Conservation (phyloP, 2,329 filamentous ascomycete genomes). For the Penicillium sp. region DNA sequence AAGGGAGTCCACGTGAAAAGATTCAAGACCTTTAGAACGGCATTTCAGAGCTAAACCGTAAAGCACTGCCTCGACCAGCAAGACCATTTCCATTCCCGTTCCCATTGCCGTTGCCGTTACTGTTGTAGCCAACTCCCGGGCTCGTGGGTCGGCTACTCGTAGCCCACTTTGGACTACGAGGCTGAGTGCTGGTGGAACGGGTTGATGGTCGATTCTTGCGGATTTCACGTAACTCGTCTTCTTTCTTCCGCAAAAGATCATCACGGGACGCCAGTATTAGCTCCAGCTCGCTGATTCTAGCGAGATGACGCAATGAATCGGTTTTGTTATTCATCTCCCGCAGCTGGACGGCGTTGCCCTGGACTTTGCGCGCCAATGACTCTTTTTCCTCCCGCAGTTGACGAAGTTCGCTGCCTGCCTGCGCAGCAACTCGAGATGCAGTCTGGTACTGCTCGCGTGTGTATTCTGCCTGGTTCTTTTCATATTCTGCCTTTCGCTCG, state of each 20-base stretch:
- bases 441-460: conserved; percentile 44
- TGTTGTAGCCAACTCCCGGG: conserved; percentile 31
- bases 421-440: conserved; percentile 40
- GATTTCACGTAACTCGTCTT: conserved; percentile 42
- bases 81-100: conserved; percentile 25
- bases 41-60: conserved; percentile 37
- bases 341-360: conserved; percentile 32
- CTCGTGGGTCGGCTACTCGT: conserved; percentile 36
- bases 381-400: conserved; percentile 36
- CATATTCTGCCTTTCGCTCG: conserved; percentile 37
- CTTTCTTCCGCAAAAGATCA: conserved; percentile 36
- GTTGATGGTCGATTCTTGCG: conserved; percentile 41
- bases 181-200: conserved; percentile 39
- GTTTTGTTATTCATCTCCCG: conserved; percentile 34
- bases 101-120: conserved; percentile 16
- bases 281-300: conserved; percentile 37
- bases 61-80: conserved; percentile 30
- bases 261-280: conserved; percentile 32
- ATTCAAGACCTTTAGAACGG: conserved; percentile 15
- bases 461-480: conserved; percentile 41
- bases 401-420: conserved; percentile 34
- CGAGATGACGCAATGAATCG: conserved; percentile 30
- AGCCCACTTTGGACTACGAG: conserved; percentile 37
- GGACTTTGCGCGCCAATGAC: conserved; percentile 32
- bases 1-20: neutral